phyloP scores from a whole-genome alignment of 2,329 filamentous ascomycete genomes.

The Penicillium sp. region DNA sequence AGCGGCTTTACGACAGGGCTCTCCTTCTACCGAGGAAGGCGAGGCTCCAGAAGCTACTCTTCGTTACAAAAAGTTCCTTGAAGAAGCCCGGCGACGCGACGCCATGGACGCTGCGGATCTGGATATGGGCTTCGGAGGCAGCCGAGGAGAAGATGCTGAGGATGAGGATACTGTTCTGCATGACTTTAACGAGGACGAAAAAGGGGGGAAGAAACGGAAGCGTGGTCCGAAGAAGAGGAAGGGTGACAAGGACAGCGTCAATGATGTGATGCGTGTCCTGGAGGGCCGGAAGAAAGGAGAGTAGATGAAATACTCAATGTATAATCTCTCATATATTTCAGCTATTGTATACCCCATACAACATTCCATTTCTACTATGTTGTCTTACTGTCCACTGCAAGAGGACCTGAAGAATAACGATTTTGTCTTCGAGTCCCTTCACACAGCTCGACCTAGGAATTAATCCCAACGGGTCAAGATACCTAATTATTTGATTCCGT shows the following conservation, averaged over 20 bases:
- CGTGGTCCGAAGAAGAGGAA: constrained; percentile 56
- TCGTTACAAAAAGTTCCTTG: constrained; percentile 71
- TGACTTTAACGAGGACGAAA: constrained; percentile 42
- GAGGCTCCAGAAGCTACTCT: constrained; percentile 63
- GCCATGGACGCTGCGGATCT: constrained; percentile 85
- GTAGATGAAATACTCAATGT: background rate
- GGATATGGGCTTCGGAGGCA: constrained; percentile 91
- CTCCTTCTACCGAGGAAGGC: constrained; percentile 39
- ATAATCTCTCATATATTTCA: background rate
- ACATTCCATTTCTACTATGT: background rate
- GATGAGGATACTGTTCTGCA: constrained; percentile 68
- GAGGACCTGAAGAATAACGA: no score
- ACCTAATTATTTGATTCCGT: no score
- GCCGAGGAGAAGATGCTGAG: constrained; percentile 81
- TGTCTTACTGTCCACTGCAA: background rate
- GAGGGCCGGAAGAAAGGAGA: constrained; percentile 56
- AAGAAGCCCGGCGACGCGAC: constrained; percentile 54
- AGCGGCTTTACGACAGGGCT: constrained; percentile 56
- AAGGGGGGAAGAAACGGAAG: constrained; percentile 45
- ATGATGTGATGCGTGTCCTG: constrained; percentile 76
- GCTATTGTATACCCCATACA: background rate
- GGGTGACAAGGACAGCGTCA: constrained; percentile 63
- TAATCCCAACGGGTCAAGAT: no score
- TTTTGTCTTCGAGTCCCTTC: background rate
- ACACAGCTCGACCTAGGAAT: background rate